phyloP scores from a whole-genome alignment of 2,329 filamentous ascomycete genomes.

The Trichophyton schoenleinii region DNA sequence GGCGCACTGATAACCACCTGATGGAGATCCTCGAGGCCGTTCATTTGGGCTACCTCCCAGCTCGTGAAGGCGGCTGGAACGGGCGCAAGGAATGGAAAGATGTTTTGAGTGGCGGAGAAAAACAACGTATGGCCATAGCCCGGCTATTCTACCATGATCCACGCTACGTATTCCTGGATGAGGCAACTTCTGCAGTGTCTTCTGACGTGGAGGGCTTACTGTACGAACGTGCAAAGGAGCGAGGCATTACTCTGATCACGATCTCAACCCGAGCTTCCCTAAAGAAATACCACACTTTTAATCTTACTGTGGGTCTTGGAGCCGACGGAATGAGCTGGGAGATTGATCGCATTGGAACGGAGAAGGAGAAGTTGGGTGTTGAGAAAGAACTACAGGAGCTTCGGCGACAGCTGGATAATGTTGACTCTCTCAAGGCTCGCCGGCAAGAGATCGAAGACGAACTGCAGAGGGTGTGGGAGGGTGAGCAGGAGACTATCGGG shows the following conservation, averaged over 20 bases:
- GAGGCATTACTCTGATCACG: slow-evolving; percentile 88
- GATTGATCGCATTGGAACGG: slow-evolving; percentile 85
- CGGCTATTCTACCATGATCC: slow-evolving; percentile 89
- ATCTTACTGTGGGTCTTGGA: slow-evolving; percentile 71
- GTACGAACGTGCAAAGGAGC: slow-evolving; percentile 86
- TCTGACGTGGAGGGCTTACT: slow-evolving; percentile 87
- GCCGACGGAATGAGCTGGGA: slow-evolving; percentile 78
- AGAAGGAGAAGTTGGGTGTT: slow-evolving; percentile 81
- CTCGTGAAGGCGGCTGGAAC: slow-evolving; percentile 92
- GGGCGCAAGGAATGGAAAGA: slow-evolving; percentile 98
- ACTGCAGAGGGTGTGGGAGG: slow-evolving; percentile 52
- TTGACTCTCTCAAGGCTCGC: slow-evolving; percentile 70
- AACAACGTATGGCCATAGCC: slow-evolving; percentile 88
- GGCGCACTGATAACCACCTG: slow-evolving; percentile 65
- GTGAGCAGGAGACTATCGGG: not conserved
- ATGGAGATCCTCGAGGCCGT: slow-evolving; percentile 69
- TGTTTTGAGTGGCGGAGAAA: slow-evolving; percentile 91
- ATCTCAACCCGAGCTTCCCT: slow-evolving; percentile 89
- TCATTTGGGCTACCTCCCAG: slow-evolving; percentile 73
- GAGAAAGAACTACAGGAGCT: slow-evolving; percentile 83
- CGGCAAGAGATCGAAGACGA: slow-evolving; percentile 72
- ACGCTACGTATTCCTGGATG: slow-evolving; percentile 84
- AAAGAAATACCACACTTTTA: slow-evolving; percentile 91
- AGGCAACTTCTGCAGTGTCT: slow-evolving; percentile 87
- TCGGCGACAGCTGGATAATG: slow-evolving; percentile 63